Conservation (phyloP, 306 rosid species). For the Medicago arabica region DNA sequence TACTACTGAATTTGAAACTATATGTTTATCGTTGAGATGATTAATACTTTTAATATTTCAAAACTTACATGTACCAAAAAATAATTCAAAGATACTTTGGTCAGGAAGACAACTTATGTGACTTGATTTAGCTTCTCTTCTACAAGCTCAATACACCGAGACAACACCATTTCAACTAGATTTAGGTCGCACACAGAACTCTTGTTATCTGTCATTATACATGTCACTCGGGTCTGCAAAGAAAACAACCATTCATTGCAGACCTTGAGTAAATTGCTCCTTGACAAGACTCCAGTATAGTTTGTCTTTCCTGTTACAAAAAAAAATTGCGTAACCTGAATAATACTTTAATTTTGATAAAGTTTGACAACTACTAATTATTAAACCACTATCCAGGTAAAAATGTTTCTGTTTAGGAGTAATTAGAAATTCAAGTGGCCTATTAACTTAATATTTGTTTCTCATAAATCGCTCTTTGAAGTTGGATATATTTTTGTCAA, state of each 20-base stretch:
- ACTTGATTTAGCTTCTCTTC: conserved; percentile 69
- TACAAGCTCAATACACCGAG: conserved; percentile 85
- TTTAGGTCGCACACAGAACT: conserved; percentile 59
- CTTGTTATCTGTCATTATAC: conserved; percentile 47
- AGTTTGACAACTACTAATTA: no score
- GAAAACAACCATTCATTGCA: conserved; percentile 57
- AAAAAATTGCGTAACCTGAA: conserved; percentile 18
- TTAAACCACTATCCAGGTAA: neutral
- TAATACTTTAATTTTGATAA: neutral
- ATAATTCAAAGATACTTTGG: neutral
- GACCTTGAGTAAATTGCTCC: conserved; percentile 47
- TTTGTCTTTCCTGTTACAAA: conserved; percentile 71
- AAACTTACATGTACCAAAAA: neutral
- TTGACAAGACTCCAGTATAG: conserved; percentile 56
- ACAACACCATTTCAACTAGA: conserved; percentile 85
- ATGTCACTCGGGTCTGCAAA: conserved; percentile 50
- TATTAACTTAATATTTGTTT: neutral
- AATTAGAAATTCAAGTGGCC: neutral
- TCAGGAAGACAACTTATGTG: no score
- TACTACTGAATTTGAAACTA: conserved; percentile 27
- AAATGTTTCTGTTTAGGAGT: neutral
- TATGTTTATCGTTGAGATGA: neutral
- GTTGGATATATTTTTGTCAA: no score
- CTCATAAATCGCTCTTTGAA: no score
- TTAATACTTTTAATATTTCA: neutral